These are phyloP conservation scores for Gnaphalium uliginosum DNA, from an alignment of 129 eudicot species.

Conservation along the genomic window DNA sequence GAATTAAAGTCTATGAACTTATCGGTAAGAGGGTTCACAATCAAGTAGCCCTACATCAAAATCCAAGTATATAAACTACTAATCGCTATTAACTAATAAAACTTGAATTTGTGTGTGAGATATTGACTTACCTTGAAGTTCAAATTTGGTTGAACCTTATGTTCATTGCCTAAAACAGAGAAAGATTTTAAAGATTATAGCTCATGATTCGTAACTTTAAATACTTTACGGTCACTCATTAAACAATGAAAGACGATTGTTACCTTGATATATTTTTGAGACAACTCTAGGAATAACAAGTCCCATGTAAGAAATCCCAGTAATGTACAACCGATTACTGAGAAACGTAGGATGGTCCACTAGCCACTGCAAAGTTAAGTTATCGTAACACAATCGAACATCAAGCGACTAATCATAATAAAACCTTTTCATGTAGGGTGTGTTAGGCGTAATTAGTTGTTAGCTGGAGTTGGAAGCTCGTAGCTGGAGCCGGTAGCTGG, in stretches of 20 bases:
- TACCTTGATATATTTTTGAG: conserved; percentile 31
- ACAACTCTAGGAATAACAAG: conserved; percentile 35
- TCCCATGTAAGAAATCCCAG: conserved; percentile 42
- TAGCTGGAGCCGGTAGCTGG: too few species aligned
- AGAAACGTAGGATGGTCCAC: conserved; percentile 35
- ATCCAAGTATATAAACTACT: neutral
- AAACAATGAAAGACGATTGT: neutral
- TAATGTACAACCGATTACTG: conserved; percentile 34
- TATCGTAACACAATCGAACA: neutral
- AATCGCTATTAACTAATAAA: neutral
- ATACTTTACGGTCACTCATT: neutral
- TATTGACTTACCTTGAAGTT: conserved; percentile 29
- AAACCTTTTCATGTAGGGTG: too few species aligned
- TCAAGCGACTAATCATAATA: neutral
- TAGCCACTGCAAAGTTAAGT: conserved; percentile 35
- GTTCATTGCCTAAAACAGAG: conserved; percentile 32
- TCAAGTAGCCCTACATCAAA: conserved; percentile 38
- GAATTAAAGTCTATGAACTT: conserved; percentile 30
- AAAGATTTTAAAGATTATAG: neutral
- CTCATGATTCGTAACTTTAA: neutral
- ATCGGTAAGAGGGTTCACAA: conserved; percentile 33
- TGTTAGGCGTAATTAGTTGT: too few species aligned
- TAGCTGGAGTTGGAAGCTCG: too few species aligned
- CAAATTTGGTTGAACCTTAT: conserved; percentile 22
- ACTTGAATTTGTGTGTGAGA: neutral